Evolutionary conservation across 805 yeast species (phyloP).

Genomic region (Starmera quercuum): DNA sequence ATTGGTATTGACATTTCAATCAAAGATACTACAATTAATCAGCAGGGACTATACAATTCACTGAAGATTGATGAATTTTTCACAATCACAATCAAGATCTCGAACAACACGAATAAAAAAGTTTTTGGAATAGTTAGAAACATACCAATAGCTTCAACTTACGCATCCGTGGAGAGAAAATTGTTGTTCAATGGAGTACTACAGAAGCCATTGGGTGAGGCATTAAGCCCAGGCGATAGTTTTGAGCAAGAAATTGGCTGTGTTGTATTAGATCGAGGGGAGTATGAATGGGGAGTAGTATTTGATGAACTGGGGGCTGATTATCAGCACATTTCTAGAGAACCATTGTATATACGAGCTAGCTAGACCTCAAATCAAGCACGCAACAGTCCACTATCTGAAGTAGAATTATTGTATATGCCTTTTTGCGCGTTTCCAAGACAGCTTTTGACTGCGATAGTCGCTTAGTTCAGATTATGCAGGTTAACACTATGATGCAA

Average conservation of each 20-base stretch:
- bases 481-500: too few relatives aligned
- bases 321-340: slow-evolving; percentile 30
- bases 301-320: slow-evolving; percentile 38
- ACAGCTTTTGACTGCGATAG: too few relatives aligned
- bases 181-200: slow-evolving; percentile 67
- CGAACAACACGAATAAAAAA: slow-evolving; percentile 35
- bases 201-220: slow-evolving; percentile 42
- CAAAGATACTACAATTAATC: slow-evolving; percentile 5
- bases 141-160: slow-evolving; percentile 34
- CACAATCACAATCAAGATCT: slow-evolving; percentile 39
- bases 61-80: slow-evolving; percentile 42
- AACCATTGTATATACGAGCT: slow-evolving; percentile 27
- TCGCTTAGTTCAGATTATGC: too few relatives aligned
- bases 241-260: slow-evolving; percentile 43
- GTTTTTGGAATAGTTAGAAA: slow-evolving; percentile 56
- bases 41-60: slow-evolving; percentile 23
- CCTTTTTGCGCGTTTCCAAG: too few relatives aligned
- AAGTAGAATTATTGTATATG: too few relatives aligned
- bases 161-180: slow-evolving; percentile 41
- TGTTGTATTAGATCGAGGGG: slow-evolving; percentile 67
- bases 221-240: slow-evolving; percentile 35
- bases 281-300: slow-evolving; percentile 71
- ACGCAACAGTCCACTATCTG: too few relatives aligned
- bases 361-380: neutral
- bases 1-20: slow-evolving; percentile 33